Base-by-base conservation (phyloP, 805 yeast genomes). In the Starmera dryadoides region DNA sequence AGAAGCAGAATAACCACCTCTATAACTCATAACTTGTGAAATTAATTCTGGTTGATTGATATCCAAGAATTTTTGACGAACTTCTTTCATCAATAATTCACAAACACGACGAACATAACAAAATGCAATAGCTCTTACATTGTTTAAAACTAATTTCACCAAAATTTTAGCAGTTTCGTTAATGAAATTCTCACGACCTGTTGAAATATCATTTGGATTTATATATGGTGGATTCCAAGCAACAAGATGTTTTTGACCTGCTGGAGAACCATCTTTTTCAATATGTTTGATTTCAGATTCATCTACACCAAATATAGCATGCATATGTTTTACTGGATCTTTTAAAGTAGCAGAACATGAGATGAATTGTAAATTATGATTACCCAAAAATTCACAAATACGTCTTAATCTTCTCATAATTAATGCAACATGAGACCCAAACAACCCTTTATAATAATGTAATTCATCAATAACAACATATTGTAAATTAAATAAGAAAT, bases 321-420 rank as follows among this genome's bases (percentile, higher is more conserved):
- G 59, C 79, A 91, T 85, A 53, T 88, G 94, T 9, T 68, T 51
- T 0, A 65, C 63, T 0, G 98, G 98, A 34, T 78, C 72, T 42
- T 75, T 73, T 40, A 93, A 73, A 0, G 99, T 93, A 0, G 99
- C 99, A 0, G 98, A 89, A 62, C 98, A 91, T 1, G 96, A 84
- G 5, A 93, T 77, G 55, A 84, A 87, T 40, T 72, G 73, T 30
- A 86, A 50, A 2, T 63, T 44, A n/a, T 59, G 46, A 44, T 81
- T 80, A 0, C 81, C 80, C 25, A 74, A 54, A 41, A 63, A 58
- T 4, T 64, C 49, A 45, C 86, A 73, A 1, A 91, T 53, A 37
- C 99, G 62, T 35, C 84, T 65, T 23, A 93, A 60, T 35, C 99
- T 60, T 42, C 96, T 68, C 80, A 93, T 75, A 0, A 93, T 81